Evolutionary conservation across 2,329 filamentous ascomycete genomes (phyloP), one percentile per base, ranked within the genome.

Genomic region (Pseudogymnoascus verrucosus): DNA sequence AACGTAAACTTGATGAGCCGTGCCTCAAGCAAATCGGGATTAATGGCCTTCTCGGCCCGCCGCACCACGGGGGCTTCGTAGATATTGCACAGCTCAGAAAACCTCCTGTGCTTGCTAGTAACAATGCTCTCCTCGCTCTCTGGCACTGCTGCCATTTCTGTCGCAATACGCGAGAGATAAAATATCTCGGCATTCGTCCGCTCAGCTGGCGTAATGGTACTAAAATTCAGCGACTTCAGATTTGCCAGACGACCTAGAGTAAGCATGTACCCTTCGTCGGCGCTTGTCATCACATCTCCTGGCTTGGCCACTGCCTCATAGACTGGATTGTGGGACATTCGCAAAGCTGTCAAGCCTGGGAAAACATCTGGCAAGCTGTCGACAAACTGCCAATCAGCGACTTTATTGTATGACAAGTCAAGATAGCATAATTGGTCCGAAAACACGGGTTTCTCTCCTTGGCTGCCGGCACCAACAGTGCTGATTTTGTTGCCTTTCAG

Each of bases 131-230:
- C 82, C 1, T 78, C 75, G 2, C 74, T 75, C 63, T 84, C 80
- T 0, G 84, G 78, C 0, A 85, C 82, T 3, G 80, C 77, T 1
- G 86, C 82, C 40, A 97, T 79, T 72, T 95, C 90, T 66, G 86
- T 87, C 10, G 84, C 89, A 64, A 97, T 95, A 62, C 89, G 84
- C 0, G 88, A 90, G 10, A 98, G 84, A 74, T 99, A 99, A 74
- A 96, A 99, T 71, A 93, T 88, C 70, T 98, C 95, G 4, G 92
- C 92, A 71, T 98, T 95, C 62, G 85, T 81, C 16, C 93, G 86
- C 73, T 98, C 93, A 44, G 88, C 84, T 1, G 79, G 69, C 0
- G 86, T 87, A 68, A 98, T 87, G 14, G 79, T 77, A 66, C 86
- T 87, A 73, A 90, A 91, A 73, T 95, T 95, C 31, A 97, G 81